Base-by-base conservation (phyloP, 495 filamentous ascomycete genomes). In the Penicillium paradoxum region DNA sequence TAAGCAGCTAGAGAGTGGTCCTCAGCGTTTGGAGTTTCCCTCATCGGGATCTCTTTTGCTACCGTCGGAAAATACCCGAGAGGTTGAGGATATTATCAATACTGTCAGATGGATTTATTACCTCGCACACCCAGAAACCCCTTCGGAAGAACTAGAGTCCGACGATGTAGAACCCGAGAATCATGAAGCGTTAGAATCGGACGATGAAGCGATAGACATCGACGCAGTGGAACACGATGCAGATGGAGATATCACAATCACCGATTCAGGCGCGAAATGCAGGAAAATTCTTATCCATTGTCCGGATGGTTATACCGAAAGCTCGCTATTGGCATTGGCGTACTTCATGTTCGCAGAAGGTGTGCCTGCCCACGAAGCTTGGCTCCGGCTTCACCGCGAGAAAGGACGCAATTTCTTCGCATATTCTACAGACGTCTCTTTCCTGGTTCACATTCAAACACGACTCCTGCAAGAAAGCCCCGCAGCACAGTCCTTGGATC, bases 261-360 rank as follows among this genome's bases (percentile, higher is more conserved):
- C 44, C 49, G 70, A 64, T 42, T 49, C 54, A n/a, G 63, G 56
- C 32, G 69, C 58, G 48, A 72, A 65, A 38, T 59, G 69, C 14
- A 77, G 83, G 41, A 88, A 82, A 65, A 82, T 97, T 25, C 77
- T 97, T 29, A 89, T 98, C 30, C 90, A 97, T 66, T 97, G 93
- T 66, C 83, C 85, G 1, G 93, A 98, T 71, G 93, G 93, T 21
- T 98, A 98, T 66, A 98, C 93, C 7, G 93, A 98, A 64, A 91
- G 86, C 8, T 89, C 92, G 1, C 71, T 97, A 46, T 76, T 98
- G 4, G 90, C 78, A 10, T 79, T 97, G 30, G 88, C 92, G 18
- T 98, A 97, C 68, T 87, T 83, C 67, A 95, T 92, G 79, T 97
- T 88, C 65, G 83, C 88, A 25, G 87, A 95, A 49, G 88, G 88